A percentile compares a stretch with the other conserved stretches of the same genome.
phyloP scores from a whole-genome alignment of 2,329 filamentous ascomycete species.

The Ophiocordyceps robertsii region DNA sequence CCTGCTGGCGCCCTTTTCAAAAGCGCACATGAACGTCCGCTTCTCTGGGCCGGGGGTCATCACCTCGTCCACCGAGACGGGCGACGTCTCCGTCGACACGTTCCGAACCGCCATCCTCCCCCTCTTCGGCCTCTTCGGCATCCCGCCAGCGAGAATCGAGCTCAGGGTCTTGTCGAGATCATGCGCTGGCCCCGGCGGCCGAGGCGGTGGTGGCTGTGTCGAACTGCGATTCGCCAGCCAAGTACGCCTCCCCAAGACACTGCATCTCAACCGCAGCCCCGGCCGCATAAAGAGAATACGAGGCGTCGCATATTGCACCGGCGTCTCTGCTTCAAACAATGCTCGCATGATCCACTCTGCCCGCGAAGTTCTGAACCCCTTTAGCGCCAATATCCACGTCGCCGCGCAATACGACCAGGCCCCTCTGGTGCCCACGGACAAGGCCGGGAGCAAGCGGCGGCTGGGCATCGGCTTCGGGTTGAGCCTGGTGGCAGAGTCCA shows the following conservation, averaged over 20 bases:
- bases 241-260: slow-evolving; percentile 81
- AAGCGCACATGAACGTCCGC: slow-evolving; percentile 77
- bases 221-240: slow-evolving; percentile 89
- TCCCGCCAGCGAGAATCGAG: slow-evolving; percentile 67
- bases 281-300: slow-evolving; percentile 80
- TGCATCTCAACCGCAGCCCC: slow-evolving; percentile 71
- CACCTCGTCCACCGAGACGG: slow-evolving; percentile 67
- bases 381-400: slow-evolving; percentile 83
- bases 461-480: slow-evolving; percentile 86
- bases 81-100: slow-evolving; percentile 84
- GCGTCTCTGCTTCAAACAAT: slow-evolving; percentile 87
- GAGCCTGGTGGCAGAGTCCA: slow-evolving; percentile 85
- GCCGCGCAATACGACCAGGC: slow-evolving; percentile 65
- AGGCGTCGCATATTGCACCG: slow-evolving; percentile 86
- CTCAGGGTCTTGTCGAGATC: slow-evolving; percentile 69
- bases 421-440: slow-evolving; percentile 39
- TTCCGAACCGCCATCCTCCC: slow-evolving; percentile 89
- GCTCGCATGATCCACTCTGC: slow-evolving; percentile 88
- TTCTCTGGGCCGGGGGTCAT: slow-evolving; percentile 89
- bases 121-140: slow-evolving; percentile 81
- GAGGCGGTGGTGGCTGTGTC: slow-evolving; percentile 81
- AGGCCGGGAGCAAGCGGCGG: slow-evolving; percentile 41
- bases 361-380: slow-evolving; percentile 70
- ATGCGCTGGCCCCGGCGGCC: slow-evolving; percentile 60
- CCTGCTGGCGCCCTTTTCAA: slow-evolving; percentile 83